Evolutionary conservation across 225 moss, liverwort and hornwort genomes (phyloP).

Genomic region (Rhytidiadelphus loreus): DNA sequence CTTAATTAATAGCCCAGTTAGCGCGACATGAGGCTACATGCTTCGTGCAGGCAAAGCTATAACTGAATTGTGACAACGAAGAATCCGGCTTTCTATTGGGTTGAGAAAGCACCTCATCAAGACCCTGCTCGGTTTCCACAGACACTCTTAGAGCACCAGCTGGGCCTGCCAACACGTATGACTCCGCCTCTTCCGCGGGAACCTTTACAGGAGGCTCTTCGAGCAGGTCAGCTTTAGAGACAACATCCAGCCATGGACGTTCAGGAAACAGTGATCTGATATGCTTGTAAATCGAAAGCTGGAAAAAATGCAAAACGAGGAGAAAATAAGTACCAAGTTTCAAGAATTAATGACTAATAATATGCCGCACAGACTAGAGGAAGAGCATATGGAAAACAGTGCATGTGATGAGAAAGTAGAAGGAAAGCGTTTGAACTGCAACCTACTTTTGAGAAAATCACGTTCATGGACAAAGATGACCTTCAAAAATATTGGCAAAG

Average conservation of each 20-base stretch:
- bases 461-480: background rate
- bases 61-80: background rate
- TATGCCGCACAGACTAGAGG: background rate
- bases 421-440: background rate
- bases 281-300: conserved; percentile 70
- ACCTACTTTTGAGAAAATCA: background rate
- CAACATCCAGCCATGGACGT: conserved; percentile 94
- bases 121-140: conserved; percentile 67
- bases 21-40: background rate
- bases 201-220: conserved; percentile 13
- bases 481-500: background rate
- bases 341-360: background rate
- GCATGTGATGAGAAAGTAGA: background rate
- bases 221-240: conserved; percentile 89
- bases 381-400: background rate
- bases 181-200: conserved; percentile 20
- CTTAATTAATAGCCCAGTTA: background rate
- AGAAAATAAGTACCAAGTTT: background rate
- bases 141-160: conserved; percentile 71
- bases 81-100: background rate
- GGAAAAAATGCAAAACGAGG: background rate
- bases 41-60: background rate
- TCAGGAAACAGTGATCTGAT: conserved; percentile 53
- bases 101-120: conserved; percentile 48
- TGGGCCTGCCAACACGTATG: conserved; percentile 58